Evolutionary conservation across 257 asterid species (phyloP).

Genomic region (Solanum gandarillasii): DNA sequence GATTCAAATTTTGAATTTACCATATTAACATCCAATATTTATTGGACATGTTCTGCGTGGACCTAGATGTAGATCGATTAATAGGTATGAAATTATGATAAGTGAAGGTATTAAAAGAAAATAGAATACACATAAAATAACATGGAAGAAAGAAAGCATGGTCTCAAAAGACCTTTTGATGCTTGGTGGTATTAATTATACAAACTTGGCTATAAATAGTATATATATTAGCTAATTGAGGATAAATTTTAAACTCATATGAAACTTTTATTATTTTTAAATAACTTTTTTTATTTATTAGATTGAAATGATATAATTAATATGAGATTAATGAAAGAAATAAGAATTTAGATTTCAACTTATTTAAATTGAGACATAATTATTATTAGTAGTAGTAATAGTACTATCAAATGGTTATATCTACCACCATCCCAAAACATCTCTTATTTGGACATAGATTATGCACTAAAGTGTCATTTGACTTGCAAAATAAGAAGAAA

Average conservation of each 20-base stretch:
- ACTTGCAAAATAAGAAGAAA: neutral
- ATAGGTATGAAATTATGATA: too few relatives aligned
- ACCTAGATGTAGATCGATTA: too few relatives aligned
- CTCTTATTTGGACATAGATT: neutral
- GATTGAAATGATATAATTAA: neutral
- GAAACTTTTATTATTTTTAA: neutral
- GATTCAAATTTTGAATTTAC: neutral
- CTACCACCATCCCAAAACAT: neutral
- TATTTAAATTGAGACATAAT: neutral
- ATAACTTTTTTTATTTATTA: too few relatives aligned
- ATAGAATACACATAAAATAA: neutral
- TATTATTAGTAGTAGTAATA: neutral
- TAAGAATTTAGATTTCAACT: neutral
- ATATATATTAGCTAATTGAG: too few relatives aligned
- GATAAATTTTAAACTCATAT: neutral
- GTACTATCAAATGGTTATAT: too few relatives aligned
- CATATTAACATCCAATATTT: neutral
- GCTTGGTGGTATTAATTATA: neutral
- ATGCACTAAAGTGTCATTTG: neutral
- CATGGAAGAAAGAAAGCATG: neutral
- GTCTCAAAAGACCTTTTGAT: neutral
- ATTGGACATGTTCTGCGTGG: neutral
- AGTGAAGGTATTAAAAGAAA: too few relatives aligned
- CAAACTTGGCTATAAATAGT: too few relatives aligned
- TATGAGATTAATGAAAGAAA: neutral